phyloP scores from a whole-genome alignment of 1,139 yeast genomes.

The Geotrichum aggregatum region DNA sequence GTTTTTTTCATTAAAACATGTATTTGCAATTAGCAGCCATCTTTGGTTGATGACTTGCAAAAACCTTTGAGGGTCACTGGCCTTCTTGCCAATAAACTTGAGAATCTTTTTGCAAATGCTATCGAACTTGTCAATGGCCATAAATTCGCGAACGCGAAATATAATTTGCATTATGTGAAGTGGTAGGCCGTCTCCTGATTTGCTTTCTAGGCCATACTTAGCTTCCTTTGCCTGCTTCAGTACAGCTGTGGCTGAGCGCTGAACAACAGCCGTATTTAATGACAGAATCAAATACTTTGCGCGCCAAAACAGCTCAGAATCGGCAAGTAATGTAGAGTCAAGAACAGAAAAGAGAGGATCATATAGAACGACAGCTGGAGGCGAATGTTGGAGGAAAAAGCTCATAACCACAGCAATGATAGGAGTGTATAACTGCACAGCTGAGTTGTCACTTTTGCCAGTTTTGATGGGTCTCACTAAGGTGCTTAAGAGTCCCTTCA shows the following conservation, averaged over 20 bases:
- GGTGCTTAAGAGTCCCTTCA: slow-evolving; percentile 21
- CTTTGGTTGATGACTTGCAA: slow-evolving; percentile 26
- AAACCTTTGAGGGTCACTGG: slow-evolving; percentile 17
- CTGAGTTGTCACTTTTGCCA: slow-evolving; percentile 4
- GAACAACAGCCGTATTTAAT: slow-evolving; percentile 22
- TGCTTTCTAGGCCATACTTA: slow-evolving; percentile 16
- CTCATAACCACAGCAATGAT: slow-evolving; percentile 19
- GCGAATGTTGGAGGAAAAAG: slow-evolving; percentile 19
- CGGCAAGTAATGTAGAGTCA: not conserved
- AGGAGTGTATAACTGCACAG: slow-evolving; percentile 18
- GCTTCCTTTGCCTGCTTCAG: slow-evolving; percentile 21
- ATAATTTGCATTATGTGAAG: slow-evolving; percentile 23
- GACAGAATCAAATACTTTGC: slow-evolving; percentile 23
- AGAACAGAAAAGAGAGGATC: slow-evolving; percentile 16
- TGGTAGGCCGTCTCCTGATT: slow-evolving; percentile 20
- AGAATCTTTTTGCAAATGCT: slow-evolving; percentile 23
- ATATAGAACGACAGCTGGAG: slow-evolving; percentile 10
- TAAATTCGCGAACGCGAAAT: slow-evolving; percentile 28
- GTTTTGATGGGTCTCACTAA: slow-evolving; percentile 13
- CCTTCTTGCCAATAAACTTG: slow-evolving; percentile 21
- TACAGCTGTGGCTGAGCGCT: slow-evolving; percentile 10
- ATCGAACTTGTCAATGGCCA: slow-evolving; percentile 24
- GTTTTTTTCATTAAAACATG: slow-evolving; percentile 23
- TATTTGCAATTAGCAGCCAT: slow-evolving; percentile 30
- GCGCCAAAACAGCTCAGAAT: slow-evolving; percentile 21